Base-by-base conservation (phyloP, 345 rosid species). In the Boechera divaricarpa region DNA sequence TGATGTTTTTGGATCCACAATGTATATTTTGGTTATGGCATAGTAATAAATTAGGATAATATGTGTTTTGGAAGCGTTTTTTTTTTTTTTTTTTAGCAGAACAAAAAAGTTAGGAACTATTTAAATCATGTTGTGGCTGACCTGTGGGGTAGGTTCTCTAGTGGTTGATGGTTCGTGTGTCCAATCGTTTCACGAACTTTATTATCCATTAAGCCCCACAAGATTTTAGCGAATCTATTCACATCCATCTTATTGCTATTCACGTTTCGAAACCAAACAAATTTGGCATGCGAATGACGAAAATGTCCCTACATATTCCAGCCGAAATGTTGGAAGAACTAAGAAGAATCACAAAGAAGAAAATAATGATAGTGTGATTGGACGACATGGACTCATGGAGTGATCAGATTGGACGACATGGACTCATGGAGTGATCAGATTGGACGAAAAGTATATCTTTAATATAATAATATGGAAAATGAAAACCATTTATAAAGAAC, bases 211-310 rank as follows among this genome's bases (percentile, higher is more conserved):
- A n/a, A 67, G 9, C 67, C 52, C 73, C 35, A 75, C 73, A 66
- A 47, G 67, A 75, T 75, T 47, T 28, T 67, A 13, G 67, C 9
- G 67, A 75, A 75, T 67, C 78, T 75, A 66, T 67, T 58, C 52
- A 21, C 42, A 62, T 38, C 52, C 62, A 52, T 61, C 21, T 66
- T 21, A 16, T 45, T 56, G 21, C 67, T 75, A 29, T 58, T 75
- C 79, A 75, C 67, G 67, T 75, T 67, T 59, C 21, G 59, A 38
- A 38, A 48, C 42, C 67, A 58, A 58, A 67, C 79, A 75, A 67
- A 56, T 8, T 38, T 49, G 33, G 24, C n/a, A 8, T 10, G 1
- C 0, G 6, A 47, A 47, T 75, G 53, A 32, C 79, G 28, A 58
- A 58, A 58, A 7, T 49, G 13, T 26, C 67, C 68, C 10, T 4